Evolutionary conservation across 78 protist genomes (phyloP), one percentile per base, ranked within the genome.

Genomic region (Mastigamoeba balamuthi): DNA sequence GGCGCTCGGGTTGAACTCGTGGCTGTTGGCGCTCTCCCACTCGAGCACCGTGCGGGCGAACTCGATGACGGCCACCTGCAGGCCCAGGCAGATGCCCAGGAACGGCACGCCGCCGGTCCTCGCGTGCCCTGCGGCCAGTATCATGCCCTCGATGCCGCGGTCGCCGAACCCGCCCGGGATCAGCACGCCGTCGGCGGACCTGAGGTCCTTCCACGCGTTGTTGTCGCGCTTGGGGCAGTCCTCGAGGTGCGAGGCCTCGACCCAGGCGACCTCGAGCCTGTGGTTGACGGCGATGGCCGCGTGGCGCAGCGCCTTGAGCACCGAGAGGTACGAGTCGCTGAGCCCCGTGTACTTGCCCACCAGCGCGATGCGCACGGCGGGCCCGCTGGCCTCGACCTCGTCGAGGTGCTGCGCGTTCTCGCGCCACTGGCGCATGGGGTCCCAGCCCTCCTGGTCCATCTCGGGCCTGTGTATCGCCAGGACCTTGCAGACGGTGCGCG

Each of bases 101-200:
- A 67, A 95, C 3, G 99, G 99, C 69, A 73, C 87, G n/a, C 80
- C 78, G 30, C 71, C 33, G 23, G 73, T 78, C 10, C 99, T 91
- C 1, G 97, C 96, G 69, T 82, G 88, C 30, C 80, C 25, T 27
- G 89, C 92, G 0, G 98, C 93, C 2, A 33, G 44, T 37, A 96
- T 83, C 86, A 69, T 81, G 39, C 97, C 97, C 66, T 91, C 96
- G 17, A 90, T 64, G 38, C 98, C 99, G 35, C 99, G 91, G 44
- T 72, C 85, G 29, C 98, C 97, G 67, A 97, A 97, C 35, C 99
- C 99, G 37, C 99, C 99, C 17, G 99, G 98, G 0, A 96, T 93
- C 6, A 96, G 58, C n/a, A 96, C 73, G 27, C 99, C 99, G 75
- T 90, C 76, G 66, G 68, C 72, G 23, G 3, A 4, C 29, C 63